Evolutionary conservation across 352 stramenopile genomes (phyloP), one percentile per base, ranked within the genome.

Genomic region (Blastocystis hominis): DNA sequence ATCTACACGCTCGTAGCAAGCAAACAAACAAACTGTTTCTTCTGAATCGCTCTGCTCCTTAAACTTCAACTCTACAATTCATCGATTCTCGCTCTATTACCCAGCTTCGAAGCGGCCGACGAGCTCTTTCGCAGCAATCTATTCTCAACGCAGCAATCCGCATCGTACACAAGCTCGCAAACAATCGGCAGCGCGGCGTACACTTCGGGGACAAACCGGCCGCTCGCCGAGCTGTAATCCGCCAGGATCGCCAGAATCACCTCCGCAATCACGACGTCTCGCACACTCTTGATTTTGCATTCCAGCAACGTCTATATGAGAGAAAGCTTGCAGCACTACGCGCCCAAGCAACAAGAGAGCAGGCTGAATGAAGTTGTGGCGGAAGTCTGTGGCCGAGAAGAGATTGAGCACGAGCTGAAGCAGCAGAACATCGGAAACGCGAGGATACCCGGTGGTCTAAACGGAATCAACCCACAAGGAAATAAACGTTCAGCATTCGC

Each of bases 331-430:
- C 36, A 34, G 6, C 2, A 2, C n/a, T 54, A 66, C 56, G 7
- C 53, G 50, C 0, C 53, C 72, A 13, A 84, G 46, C 20, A 84
- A 53, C 15, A 84, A 53, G 15, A 84, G 15, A 17, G 50, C 72
- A 3, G 72, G 55, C 24, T 64, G 40, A n/a, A 84, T 53, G 46
- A 84, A 66, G 38, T 66, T 66, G 36, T 84, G 72, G 3, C 54
- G 46, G 56, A 69, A 84, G 56, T 84, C 72, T 4, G 72, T 68
- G 40, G 17, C 46, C n/a, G 72, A 64, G 56, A 66, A 84, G 17
- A 84, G 15, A 36, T n/a, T 46, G 17, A 84, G 44, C 13, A 53
- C 72, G 47, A 84, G 20, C 3, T 66, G 72, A 15, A 84, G 47
- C 50, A 64, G 24, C 30, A 84, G 15, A 47, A 84, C 42, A 54